Base-by-base conservation (phyloP, 768 basidiomycete genomes). In the Clitopilus hobsonii region DNA sequence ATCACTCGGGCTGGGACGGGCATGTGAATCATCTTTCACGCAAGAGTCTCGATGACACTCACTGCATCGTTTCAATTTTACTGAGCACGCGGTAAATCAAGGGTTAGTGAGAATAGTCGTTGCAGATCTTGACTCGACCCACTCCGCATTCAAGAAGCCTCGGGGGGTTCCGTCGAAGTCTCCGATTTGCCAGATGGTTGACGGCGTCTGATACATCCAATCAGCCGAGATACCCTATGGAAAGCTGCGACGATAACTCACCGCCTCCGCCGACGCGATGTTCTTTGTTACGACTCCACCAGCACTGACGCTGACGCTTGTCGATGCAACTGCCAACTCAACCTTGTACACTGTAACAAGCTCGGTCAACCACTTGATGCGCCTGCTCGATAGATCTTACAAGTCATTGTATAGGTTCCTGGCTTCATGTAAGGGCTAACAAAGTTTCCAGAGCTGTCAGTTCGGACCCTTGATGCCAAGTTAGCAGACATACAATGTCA, bases 391-490 rank as follows among this genome's bases (percentile, higher is more conserved):
- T 22, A 27, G 10, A 6, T 61, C 66, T 38, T 41, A 72, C 71
- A 54, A n/a, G 73, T 74, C 69, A 70, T 69, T 5, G 74, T 75
- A 57, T 76, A 77, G 0, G 74, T 76, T 14, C 75, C 74, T 5
- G 75, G 72, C 56, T 74, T 76, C 75, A 77, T 77, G 53, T 64
- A 65, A 3, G 76, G 76, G 11, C 62, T 67, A 23, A 69, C 67
- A 60, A 69, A 77, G 8, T 64, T 56, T 2, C 66, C 71, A 47
- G 59, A 63, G 8, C 64, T 59, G 36, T 67, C 67, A 6, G 68
- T 63, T 20, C 70, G 67, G 5, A 65, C 65, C 68, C 70, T 69
- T 11, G 2, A 36, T 10, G 10, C 4, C n/a, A 4, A n/a, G n/a
- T 36, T 36, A 36, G 8, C n/a, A 14, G 4, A 10, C 32, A 4